These are phyloP conservation scores for Stromatinia cepivora DNA, from an alignment of 2,329 filamentous ascomycete genomes.

Conservation along the genomic window DNA sequence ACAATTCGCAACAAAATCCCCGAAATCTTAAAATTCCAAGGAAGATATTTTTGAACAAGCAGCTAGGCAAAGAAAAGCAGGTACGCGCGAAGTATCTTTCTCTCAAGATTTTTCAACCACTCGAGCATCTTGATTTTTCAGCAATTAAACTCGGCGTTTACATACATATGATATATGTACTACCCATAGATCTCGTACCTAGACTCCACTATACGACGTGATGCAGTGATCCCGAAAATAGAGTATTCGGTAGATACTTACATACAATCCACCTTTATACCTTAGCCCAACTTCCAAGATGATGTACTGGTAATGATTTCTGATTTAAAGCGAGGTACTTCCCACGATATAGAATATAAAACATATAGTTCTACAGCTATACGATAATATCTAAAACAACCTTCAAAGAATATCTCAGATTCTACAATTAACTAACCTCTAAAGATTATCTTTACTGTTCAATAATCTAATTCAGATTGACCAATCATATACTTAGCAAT, in stretches of 20 bases:
- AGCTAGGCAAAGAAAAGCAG: neutral
- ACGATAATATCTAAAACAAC: neutral
- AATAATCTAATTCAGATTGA: too few relatives aligned
- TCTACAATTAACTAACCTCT: neutral
- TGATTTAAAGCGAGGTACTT: neutral
- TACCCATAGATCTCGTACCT: neutral
- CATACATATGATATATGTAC: conserved; percentile 11
- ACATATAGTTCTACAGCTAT: too few relatives aligned
- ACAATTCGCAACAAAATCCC: conserved; percentile 21
- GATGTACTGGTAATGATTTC: neutral
- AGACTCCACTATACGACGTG: conserved; percentile 8
- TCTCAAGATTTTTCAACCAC: neutral
- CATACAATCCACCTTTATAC: conserved; percentile 1
- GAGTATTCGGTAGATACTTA: conserved; percentile 7
- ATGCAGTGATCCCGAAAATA: conserved; percentile 22
- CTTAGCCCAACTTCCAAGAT: neutral
- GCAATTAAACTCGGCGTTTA: conserved; percentile 20
- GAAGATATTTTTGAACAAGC: neutral
- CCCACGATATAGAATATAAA: too few relatives aligned
- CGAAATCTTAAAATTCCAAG: conserved; percentile 1
- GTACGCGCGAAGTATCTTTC: conserved; percentile 15
- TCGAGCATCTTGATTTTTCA: conserved; percentile 1
- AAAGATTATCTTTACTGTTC: neutral
- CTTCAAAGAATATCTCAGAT: too few relatives aligned
- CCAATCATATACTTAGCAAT: too few relatives aligned